Evolutionary conservation across 305 asterid species (phyloP), one percentile per base, ranked within the genome.

Genomic region (Plantago lanceolata): DNA sequence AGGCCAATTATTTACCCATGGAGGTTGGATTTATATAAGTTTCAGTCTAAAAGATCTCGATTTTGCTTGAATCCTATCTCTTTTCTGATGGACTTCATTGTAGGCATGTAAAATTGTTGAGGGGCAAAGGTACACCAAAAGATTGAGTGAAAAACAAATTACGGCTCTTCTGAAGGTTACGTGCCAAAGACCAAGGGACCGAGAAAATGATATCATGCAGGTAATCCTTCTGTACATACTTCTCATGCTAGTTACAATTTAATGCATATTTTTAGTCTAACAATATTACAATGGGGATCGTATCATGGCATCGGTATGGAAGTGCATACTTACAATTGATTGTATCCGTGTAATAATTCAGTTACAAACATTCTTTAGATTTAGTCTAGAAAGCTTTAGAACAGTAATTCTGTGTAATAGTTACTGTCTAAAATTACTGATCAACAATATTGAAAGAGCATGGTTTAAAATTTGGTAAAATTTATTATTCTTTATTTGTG

Each of bases 81-180:
- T 59, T 31, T 57, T 71, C 64, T 71, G 64, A 78, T 19, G 52
- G 3, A 48, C 28, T 63, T 29, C 24, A 40, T 69, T 60, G 61
- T 75, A 94, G 99, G 99, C 97, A 0, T 94, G 99, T 71, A 94
- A 94, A 76, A 88, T 94, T 73, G 99, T 94, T 5, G 97, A 88
- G 79, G 97, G 99, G 35, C 99, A 94, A 76, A 69, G 99, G 45
- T 94, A 90, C 73, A 87, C 99, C 19, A 94, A 90, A 73, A 77
- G 97, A 75, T 75, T 94, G 78, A 90, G 97, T 14, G 97, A 94
- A 75, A 94, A 88, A 70, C 99, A 94, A 75, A 94, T 94, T 57
- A 94, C 99, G 12, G 66, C 97, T 60, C 93, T 94, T 63, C 73
- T 94, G 70, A 94, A 86, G 78, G 95, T 90, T 59, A 94, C 99